A percentile compares a stretch with the other conserved stretches of the same genome.
Conservation (phyloP, 495 filamentous ascomycete genomes). For the Hypoxylon fragiforme region DNA sequence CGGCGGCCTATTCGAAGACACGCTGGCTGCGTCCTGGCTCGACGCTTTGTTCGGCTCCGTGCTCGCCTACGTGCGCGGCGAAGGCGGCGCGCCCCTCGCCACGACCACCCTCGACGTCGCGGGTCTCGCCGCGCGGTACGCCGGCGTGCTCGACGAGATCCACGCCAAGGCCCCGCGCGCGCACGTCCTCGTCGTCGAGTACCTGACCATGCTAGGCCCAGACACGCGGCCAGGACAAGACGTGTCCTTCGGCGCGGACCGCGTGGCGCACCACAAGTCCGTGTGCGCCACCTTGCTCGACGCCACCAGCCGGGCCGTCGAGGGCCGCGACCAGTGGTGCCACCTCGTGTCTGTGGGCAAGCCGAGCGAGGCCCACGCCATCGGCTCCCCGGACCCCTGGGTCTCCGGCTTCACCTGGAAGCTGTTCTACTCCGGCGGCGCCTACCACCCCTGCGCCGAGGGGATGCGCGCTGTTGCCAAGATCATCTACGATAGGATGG, state of each 20-base stretch:
- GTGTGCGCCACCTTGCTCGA: slow-evolving; percentile 37
- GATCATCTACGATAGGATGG: slow-evolving; percentile 38
- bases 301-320: slow-evolving; percentile 37
- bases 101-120: slow-evolving; percentile 22
- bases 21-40: slow-evolving; percentile 22
- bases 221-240: slow-evolving; percentile 39
- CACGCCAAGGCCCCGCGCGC: slow-evolving; percentile 43
- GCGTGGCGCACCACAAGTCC: slow-evolving; percentile 38
- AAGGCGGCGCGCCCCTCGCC: slow-evolving; percentile 17
- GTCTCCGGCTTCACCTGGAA: slow-evolving; percentile 41
- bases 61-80: slow-evolving; percentile 11
- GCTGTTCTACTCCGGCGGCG: slow-evolving; percentile 27
- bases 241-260: slow-evolving; percentile 41
- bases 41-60: slow-evolving; percentile 21
- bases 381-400: slow-evolving; percentile 45
- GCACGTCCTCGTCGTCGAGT: slow-evolving; percentile 48
- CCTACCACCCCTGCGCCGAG: slow-evolving; percentile 41
- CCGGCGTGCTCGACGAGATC: slow-evolving; percentile 43
- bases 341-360: slow-evolving; percentile 29
- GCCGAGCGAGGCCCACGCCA: slow-evolving; percentile 39
- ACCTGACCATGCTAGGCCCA: slow-evolving; percentile 46
- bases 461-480: slow-evolving; percentile 44
- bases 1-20: slow-evolving; percentile 44
- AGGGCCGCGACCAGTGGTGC: slow-evolving; percentile 41
- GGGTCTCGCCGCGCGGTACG: slow-evolving; percentile 37